phyloP scores from a whole-genome alignment of 345 rosid genomes.

The Populus simonii region DNA sequence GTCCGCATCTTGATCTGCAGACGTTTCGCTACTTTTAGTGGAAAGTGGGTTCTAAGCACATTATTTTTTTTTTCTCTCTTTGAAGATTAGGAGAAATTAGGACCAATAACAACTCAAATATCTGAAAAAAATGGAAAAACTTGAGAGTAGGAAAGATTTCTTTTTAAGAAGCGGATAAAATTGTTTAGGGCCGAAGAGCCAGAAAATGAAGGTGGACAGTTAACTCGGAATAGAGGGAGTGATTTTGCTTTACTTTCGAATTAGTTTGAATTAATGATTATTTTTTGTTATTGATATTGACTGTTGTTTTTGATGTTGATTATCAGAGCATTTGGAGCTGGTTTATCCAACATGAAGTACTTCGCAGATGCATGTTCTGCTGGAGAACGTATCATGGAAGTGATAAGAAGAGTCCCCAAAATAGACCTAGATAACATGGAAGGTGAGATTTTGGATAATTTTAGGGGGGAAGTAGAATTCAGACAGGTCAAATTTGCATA shows the following conservation, averaged over 20 bases:
- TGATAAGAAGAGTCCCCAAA: conserved; percentile 60
- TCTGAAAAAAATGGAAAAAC: not conserved
- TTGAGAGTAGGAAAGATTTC: not conserved
- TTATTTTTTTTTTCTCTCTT: not conserved
- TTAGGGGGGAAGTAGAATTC: conserved; percentile 60
- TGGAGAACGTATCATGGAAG: conserved; percentile 51
- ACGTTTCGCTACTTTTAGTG: not conserved
- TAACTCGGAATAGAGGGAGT: not conserved
- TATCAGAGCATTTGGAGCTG: conserved; percentile 54
- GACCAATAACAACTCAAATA: not conserved
- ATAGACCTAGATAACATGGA: conserved; percentile 52
- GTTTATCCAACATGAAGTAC: conserved; percentile 62
- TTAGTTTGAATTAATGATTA: not conserved
- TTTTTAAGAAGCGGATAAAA: not conserved
- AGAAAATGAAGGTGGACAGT: not conserved
- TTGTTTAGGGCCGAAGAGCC: not conserved
- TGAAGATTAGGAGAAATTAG: not conserved
- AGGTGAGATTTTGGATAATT: conserved; percentile 40
- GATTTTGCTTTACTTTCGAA: not conserved
- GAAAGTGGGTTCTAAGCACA: not conserved
- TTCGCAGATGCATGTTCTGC: conserved; percentile 62
- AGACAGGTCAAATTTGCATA: conserved; percentile 53
- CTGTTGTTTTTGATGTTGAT: not conserved
- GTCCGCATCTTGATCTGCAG: not conserved
- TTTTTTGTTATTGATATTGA: not conserved